Evolutionary conservation across 345 rosid species (phyloP).

Genomic region (Brassica incana): DNA sequence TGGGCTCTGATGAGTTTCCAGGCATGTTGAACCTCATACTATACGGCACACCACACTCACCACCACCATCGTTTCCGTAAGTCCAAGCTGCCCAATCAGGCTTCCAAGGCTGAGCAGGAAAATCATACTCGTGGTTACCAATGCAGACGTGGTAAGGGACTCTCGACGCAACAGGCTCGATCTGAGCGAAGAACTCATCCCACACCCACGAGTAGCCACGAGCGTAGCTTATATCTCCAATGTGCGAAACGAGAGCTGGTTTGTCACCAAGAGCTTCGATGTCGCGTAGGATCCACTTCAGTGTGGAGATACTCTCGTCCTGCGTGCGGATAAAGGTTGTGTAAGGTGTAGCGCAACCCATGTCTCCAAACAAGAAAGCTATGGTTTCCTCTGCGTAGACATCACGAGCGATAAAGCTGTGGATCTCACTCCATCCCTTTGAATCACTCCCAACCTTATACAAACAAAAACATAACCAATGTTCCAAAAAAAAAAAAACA

Average conservation of each 20-base stretch:
- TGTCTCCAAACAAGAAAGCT: conserved; percentile 88
- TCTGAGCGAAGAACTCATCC: conserved; percentile 82
- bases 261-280: conserved; percentile 69
- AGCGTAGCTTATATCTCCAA: conserved; percentile 95
- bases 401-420: conserved; percentile 65
- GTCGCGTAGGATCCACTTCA: conserved; percentile 90
- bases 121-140: conserved; percentile 92
- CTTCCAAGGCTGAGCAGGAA: conserved; percentile 89
- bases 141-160: conserved; percentile 93
- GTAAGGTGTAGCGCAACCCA: conserved; percentile 86
- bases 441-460: conserved; percentile 79
- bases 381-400: conserved; percentile 50
- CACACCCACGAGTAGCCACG: conserved; percentile 91
- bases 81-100: conserved; percentile 57
- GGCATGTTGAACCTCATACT: conserved; percentile 85
- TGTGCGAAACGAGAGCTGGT: conserved; percentile 72
- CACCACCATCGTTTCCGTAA: conserved; percentile 86
- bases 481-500: too few species aligned
- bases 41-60: conserved; percentile 93
- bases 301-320: conserved; percentile 75
- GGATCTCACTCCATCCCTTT: conserved; percentile 77
- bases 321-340: conserved; percentile 70
- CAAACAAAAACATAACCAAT: not conserved
- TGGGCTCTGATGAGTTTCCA: conserved; percentile 77
- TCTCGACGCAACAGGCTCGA: conserved; percentile 77